Percentiles rank a stretch among this genome's conserved stretches.
These are phyloP conservation scores for Striga hermonthica DNA, from an alignment of 305 asterid species.

Conservation along the genomic window DNA sequence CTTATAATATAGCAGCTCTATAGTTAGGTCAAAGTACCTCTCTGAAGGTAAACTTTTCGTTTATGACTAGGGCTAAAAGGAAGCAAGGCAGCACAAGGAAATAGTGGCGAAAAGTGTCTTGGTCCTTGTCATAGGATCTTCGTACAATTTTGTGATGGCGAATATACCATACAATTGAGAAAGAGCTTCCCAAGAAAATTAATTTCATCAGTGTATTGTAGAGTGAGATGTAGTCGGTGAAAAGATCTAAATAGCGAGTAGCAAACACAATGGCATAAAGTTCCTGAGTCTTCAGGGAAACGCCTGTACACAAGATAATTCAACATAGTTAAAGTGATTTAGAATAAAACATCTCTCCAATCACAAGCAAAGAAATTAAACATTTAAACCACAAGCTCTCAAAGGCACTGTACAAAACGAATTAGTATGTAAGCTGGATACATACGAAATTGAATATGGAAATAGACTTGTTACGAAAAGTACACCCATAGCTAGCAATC, in stretches of 20 bases:
- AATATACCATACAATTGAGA: slow-evolving; percentile 93
- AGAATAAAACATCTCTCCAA: neutral
- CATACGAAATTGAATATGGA: neutral
- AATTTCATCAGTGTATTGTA: slow-evolving; percentile 82
- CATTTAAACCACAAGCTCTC: neutral
- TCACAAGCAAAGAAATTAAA: neutral
- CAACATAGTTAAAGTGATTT: slow-evolving; percentile 17
- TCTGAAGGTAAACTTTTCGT: slow-evolving; percentile 76
- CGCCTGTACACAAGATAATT: slow-evolving; percentile 41
- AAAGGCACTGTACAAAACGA: neutral
- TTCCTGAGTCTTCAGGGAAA: slow-evolving; percentile 89
- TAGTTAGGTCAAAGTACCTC: slow-evolving; percentile 56
- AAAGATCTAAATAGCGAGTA: slow-evolving; percentile 81
- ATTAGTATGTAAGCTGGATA: neutral
- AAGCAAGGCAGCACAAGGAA: slow-evolving; percentile 79
- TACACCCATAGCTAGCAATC: neutral
- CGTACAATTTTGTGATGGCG: slow-evolving; percentile 88
- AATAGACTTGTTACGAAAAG: neutral
- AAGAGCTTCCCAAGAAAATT: slow-evolving; percentile 91
- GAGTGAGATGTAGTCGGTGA: slow-evolving; percentile 70
- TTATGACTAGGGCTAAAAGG: slow-evolving; percentile 58
- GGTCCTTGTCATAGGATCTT: slow-evolving; percentile 93
- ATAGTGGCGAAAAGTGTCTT: slow-evolving; percentile 89
- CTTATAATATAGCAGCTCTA: neutral
- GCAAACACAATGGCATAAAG: slow-evolving; percentile 82